Percentiles rank a stretch among this genome's conserved stretches.
phyloP scores from a whole-genome alignment of 1,139 yeast genomes.

The Yamadazyma kanchanaburiensis region DNA sequence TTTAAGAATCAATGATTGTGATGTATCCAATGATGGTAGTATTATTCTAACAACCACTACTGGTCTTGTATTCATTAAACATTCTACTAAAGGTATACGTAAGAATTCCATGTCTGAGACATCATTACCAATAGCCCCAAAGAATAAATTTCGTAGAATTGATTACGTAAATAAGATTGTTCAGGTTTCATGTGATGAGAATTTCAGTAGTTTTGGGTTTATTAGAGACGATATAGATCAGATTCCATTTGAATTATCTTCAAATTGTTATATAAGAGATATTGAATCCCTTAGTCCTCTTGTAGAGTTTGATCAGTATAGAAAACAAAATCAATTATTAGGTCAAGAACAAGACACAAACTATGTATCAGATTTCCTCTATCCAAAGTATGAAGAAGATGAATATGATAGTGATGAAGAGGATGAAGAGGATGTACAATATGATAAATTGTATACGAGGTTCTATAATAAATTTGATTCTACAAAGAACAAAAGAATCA shows the following conservation, averaged over 20 bases:
- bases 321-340: slow-evolving; percentile 38
- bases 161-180: slow-evolving; percentile 52
- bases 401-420: slow-evolving; percentile 13
- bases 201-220: slow-evolving; percentile 66
- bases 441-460: slow-evolving; percentile 16
- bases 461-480: slow-evolving; percentile 17
- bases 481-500: slow-evolving; percentile 13
- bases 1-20: slow-evolving; percentile 57
- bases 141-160: slow-evolving; percentile 53
- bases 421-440: slow-evolving; percentile 9
- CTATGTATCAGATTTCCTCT: slow-evolving; percentile 19
- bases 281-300: slow-evolving; percentile 50
- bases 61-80: slow-evolving; percentile 57
- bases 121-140: slow-evolving; percentile 23
- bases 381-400: slow-evolving; percentile 18
- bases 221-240: slow-evolving; percentile 61
- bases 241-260: slow-evolving; percentile 46
- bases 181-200: slow-evolving; percentile 63
- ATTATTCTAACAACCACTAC: slow-evolving; percentile 62
- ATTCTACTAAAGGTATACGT: slow-evolving; percentile 18
- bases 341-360: slow-evolving; percentile 11
- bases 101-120: slow-evolving; percentile 33
- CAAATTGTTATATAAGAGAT: slow-evolving; percentile 45
- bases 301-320: slow-evolving; percentile 16
- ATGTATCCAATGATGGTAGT: slow-evolving; percentile 67